Evolutionary conservation across 2,329 filamentous ascomycete species (phyloP), one percentile per base, ranked within the genome.

Genomic region (Lasiodiplodia sp.): DNA sequence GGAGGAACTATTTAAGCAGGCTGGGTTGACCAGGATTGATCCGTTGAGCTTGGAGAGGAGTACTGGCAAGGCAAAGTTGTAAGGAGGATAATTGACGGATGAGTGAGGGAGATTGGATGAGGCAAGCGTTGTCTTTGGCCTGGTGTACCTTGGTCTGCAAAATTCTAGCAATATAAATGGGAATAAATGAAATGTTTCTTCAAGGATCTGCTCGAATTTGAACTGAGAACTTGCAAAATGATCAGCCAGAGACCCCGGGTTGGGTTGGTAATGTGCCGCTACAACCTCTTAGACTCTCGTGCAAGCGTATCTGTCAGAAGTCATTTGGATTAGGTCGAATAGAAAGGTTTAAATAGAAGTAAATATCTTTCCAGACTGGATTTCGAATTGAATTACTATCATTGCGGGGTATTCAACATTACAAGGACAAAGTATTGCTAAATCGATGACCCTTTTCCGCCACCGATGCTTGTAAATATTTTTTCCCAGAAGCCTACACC

Each of bases 1-100:
- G 18, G 87, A 87, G 74, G 84, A 89, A 82, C 75, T 95, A 78
- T 84, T 93, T 76, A 86, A 83, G 78, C 79, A 88, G 79, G 88
- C 90, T 76, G 82, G 82, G 28, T 1, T 69, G 60, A 60, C n/a
- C 40, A 58, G 47, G 60, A 12, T 28, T 28, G 67, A 69, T 25
- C 37, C 52, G n/a, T 40, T 69, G 53, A 40, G 40, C 11, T 34
- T 69, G 62, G 60, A 66, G 31, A 40, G 67, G 52, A 52, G 28
- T 28, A 40, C 55, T 8, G 67, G 67, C 12, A 69, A 58, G 67
- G 60, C 67, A 51, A 69, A 66, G 31, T 53, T 69, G 67, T 69
- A 21, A 52, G 67, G 14, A 18, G 21, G 51, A 28, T 14, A 7
- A 23, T 38, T 34, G 31, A 14, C 34, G n/a, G 12, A n/a, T 28